Evolutionary conservation across 176 grass and related monocot species (phyloP).

Genomic region (Puya raimondii): DNA sequence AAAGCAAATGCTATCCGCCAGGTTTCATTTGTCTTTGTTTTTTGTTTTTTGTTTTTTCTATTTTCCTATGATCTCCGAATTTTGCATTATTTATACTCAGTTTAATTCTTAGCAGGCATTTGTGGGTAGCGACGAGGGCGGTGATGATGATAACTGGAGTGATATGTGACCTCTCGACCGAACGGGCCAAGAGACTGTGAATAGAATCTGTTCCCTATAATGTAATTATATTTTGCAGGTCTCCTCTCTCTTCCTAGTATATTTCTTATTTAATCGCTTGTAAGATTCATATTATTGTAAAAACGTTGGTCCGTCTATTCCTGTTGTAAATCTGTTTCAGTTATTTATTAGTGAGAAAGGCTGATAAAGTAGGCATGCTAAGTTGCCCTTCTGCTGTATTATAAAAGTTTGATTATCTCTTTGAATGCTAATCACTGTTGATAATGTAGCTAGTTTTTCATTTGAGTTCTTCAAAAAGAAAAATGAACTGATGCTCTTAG

Average conservation of each 20-base stretch:
- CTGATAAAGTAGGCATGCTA: conserved; percentile 47
- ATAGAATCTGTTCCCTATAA: conserved; percentile 53
- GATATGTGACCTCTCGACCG: conserved; percentile 52
- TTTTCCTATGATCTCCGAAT: not conserved
- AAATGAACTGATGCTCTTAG: too few species aligned
- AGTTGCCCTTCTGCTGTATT: conserved; percentile 8
- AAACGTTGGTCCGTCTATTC: conserved; percentile 34
- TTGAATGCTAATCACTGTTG: too few species aligned
- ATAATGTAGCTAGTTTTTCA: too few species aligned
- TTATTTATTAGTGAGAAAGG: conserved; percentile 58
- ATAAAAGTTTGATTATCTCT: not conserved
- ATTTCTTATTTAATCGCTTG: conserved; percentile 29
- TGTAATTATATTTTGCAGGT: conserved; percentile 84
- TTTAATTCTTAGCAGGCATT: conserved; percentile 53
- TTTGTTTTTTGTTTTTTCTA: conserved; percentile 1
- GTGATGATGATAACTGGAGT: conserved; percentile 96
- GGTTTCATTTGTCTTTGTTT: conserved; percentile 30
- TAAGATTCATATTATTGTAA: conserved; percentile 33
- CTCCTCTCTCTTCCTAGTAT: conserved; percentile 30
- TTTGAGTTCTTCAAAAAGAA: too few species aligned
- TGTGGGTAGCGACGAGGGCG: conserved; percentile 80
- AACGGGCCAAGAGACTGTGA: conserved; percentile 49
- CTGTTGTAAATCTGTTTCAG: conserved; percentile 51
- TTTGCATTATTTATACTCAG: not conserved
- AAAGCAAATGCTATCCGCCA: conserved; percentile 97